Percentiles rank a stretch among this genome's conserved stretches.
phyloP scores from a whole-genome alignment of 345 rosid species.

The Firmiana major region DNA sequence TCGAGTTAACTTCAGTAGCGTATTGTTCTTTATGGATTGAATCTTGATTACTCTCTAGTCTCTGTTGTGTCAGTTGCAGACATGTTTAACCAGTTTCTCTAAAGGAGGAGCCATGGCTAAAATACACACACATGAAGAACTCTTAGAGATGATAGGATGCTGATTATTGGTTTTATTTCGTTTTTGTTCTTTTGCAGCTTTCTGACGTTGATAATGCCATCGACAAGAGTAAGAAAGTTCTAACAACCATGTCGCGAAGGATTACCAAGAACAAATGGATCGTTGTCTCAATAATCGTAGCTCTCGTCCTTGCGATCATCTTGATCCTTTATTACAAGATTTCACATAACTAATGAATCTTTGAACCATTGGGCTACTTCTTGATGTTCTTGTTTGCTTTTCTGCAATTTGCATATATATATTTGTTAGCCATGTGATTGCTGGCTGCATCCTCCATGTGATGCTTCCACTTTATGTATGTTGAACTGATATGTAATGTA shows the following conservation, averaged over 20 bases:
- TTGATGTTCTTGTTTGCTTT: not conserved
- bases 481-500: not conserved
- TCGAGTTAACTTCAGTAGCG: not conserved
- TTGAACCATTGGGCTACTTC: constrained; percentile 5
- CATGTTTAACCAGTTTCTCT: not conserved
- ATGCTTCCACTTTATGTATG: not conserved
- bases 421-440: not conserved
- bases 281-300: constrained; percentile 47
- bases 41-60: not conserved
- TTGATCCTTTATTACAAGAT: constrained; percentile 64
- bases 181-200: constrained; percentile 38
- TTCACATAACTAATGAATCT: constrained; percentile 28
- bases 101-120: not conserved
- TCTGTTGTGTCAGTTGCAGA: not conserved
- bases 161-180: not conserved
- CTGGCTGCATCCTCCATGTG: not conserved
- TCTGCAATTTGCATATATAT: constrained; percentile 22
- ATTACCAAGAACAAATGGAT: constrained; percentile 84
- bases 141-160: not conserved
- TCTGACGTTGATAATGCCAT: constrained; percentile 82
- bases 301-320: constrained; percentile 60
- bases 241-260: constrained; percentile 68
- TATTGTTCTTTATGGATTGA: not conserved
- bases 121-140: not conserved
- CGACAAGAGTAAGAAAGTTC: constrained; percentile 78